Evolutionary conservation across 805 yeast genomes (phyloP), one percentile per base, ranked within the genome.

Genomic region (Wickerhamomyces silvicola): DNA sequence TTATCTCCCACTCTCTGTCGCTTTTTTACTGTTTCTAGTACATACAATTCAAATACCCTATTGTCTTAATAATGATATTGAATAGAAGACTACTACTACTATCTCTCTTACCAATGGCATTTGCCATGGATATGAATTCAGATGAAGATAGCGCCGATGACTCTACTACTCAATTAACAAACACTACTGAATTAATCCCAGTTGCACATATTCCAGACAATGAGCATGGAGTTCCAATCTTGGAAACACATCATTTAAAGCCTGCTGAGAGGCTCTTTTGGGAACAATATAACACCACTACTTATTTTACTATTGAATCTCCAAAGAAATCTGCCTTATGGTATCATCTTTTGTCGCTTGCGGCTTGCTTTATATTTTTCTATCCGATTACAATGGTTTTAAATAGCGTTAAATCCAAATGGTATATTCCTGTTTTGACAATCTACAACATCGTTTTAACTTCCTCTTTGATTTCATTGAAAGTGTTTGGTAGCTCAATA

Each of bases 231-330:
- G 48, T 72, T 42, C 88, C 94, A 1, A 83, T 88, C 26, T 63
- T 87, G 28, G 52, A 69, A 37, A 80, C 82, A n/a, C n/a, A n/a
- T 2, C 49, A 72, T 13, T 66, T 88, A 30, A 67, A 77, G 12
- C 80, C 88, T 1, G 81, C 76, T 27, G 95, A 87, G 55, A 62
- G 75, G 34, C 52, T 67, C 18, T 88, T 70, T 56, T 88, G 97
- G 97, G 77, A 75, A 30, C 52, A 57, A 17, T 88, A 87, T 57
- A 76, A 82, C 49, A 75, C 94, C 10, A 80, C 90, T 2, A 78
- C 85, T 4, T 87, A 69, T 54, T 76, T 84, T 59, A 76, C 72
- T 7, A 50, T 72, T 10, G 68, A 66, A 0, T 45, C 69, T 3
- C 67, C 75, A 4, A 67, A 68, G 42, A 69, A 74, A 35, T 37